A percentile compares a stretch with the other conserved stretches of the same genome.
Conservation (phyloP, 2,329 filamentous ascomycete species). For the Aspergillus hiratsukae region DNA sequence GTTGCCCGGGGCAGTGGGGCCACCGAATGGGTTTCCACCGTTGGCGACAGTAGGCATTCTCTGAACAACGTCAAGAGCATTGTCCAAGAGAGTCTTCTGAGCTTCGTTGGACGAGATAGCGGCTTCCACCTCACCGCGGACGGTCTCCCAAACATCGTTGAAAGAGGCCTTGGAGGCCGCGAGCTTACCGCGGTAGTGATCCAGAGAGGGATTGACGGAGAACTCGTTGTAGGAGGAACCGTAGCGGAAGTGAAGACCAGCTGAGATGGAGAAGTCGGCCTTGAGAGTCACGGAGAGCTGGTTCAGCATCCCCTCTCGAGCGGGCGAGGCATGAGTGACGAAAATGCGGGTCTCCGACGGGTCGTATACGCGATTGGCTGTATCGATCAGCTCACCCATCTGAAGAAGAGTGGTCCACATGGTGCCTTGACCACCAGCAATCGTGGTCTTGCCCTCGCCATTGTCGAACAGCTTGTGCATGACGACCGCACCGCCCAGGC, state of each 20-base stretch:
- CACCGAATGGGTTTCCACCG: constrained; percentile 94
- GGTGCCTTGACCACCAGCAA: constrained; percentile 94
- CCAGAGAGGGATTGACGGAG: constrained; percentile 94
- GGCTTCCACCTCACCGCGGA: constrained; percentile 91
- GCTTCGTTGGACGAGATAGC: constrained; percentile 91
- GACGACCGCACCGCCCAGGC: constrained; percentile 90
- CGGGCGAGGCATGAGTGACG: constrained; percentile 93
- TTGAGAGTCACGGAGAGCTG: constrained; percentile 96
- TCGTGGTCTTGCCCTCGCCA: constrained; percentile 93
- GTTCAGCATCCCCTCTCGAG: constrained; percentile 92
- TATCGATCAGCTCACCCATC: constrained; percentile 97
- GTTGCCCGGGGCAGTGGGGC: constrained; percentile 65
- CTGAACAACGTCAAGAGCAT: constrained; percentile 87
- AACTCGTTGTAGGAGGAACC: constrained; percentile 99
- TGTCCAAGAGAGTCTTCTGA: constrained; percentile 85
- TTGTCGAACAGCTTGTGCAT: constrained; percentile 99
- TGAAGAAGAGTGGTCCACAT: constrained; percentile 99
- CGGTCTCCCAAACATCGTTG: constrained; percentile 98
- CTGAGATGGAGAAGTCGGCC: constrained; percentile 96
- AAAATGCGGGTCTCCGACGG: constrained; percentile 96
- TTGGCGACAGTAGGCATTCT: constrained; percentile 97
- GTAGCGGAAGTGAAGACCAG: constrained; percentile 95
- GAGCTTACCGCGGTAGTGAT: constrained; percentile 97
- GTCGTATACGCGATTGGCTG: constrained; percentile 96
- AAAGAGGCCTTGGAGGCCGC: constrained; percentile 97